Base-by-base conservation (phyloP, 2,329 filamentous ascomycete genomes). In the Alternaria brassicae region DNA sequence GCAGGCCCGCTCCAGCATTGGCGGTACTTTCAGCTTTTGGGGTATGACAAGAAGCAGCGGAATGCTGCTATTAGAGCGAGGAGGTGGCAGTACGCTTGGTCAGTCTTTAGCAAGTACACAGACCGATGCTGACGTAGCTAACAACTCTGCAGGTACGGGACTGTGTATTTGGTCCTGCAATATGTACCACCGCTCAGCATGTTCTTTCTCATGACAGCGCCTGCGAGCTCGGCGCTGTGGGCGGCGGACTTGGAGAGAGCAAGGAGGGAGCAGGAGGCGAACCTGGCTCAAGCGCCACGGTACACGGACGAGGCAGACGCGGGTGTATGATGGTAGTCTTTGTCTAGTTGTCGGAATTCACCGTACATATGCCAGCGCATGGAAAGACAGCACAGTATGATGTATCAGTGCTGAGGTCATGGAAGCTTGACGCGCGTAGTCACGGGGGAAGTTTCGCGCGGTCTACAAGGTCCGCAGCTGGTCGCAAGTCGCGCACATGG, bases 171-270 rank as follows among this genome's bases (percentile, higher is more conserved):
- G 81, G 77, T 92, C 6, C 79, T 98, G 27, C 92, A 97, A 79
- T 84, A 98, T n/a, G 84, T 97, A 8, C 95, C 95, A 1, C 84
- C 94, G 12, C 79, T 97, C 48, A 96, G 91, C n/a, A 96, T 99
- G 84, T 88, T 98, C 74, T 97, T 98, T 76, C 83, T 98, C 37
- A 80, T 99, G 66, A 97, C 94, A 0, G 93, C 91, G 3, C 90
- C 93, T 1, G 87, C 88, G 19, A 95, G 94, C 2, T 89, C 91
- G 41, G 94, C 92, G 1, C 81, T 98, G 34, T 98, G 94, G 93
- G 91, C 88, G 2, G 89, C 89, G 2, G 88, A 89, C 65, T 80
- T 97, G 50, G 93, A 98, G 77, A 68, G 47, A 3, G 41, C 64
- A 52, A 65, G 72, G 25, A 67, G 72, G 53, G 61, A 67, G 44